A percentile compares a stretch with the other conserved stretches of the same genome.
phyloP scores from a whole-genome alignment of 352 stramenopile species.

The Phytophthora europaea region DNA sequence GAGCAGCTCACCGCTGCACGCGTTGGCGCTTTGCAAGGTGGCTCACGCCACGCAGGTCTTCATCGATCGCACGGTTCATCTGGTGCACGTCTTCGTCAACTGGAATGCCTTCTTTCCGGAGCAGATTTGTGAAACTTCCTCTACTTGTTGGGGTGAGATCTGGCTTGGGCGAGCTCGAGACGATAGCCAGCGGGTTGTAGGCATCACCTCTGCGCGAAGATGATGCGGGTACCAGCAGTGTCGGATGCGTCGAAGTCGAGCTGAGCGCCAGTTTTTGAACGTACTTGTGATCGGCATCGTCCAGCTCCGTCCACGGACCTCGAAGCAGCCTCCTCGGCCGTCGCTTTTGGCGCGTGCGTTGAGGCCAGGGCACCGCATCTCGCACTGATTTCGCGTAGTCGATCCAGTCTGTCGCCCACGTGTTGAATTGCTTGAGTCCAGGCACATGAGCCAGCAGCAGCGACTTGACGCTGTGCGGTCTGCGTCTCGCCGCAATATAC shows the following conservation, averaged over 20 bases:
- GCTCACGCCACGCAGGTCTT: conserved; percentile 53
- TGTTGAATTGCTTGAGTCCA: conserved; percentile 46
- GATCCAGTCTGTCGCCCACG: conserved; percentile 43
- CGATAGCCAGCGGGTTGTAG: conserved; percentile 17
- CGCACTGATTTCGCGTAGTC: conserved; percentile 33
- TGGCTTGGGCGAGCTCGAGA: conserved; percentile 25
- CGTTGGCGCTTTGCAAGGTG: conserved; percentile 19
- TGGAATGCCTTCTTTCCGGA: conserved; percentile 56
- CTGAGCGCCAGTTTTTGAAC: conserved; percentile 47
- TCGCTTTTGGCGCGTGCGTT: conserved; percentile 29
- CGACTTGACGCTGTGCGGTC: conserved; percentile 50
- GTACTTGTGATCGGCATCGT: conserved; percentile 57
- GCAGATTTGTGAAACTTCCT: conserved; percentile 57
- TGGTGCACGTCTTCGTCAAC: conserved; percentile 58
- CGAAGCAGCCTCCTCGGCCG: conserved; percentile 34
- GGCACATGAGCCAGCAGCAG: conserved; percentile 50
- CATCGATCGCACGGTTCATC: conserved; percentile 38
- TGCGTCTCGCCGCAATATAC: conserved; percentile 51
- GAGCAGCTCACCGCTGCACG: conserved; percentile 6
- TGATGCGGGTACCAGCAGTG: conserved; percentile 20
- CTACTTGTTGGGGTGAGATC: conserved; percentile 49
- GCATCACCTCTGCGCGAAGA: not conserved
- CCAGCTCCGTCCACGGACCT: conserved; percentile 51
- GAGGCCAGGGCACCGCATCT: conserved; percentile 23
- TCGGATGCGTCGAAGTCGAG: conserved; percentile 22